Base-by-base conservation (phyloP, 2,329 filamentous ascomycete species). In the Claviceps sp. region DNA sequence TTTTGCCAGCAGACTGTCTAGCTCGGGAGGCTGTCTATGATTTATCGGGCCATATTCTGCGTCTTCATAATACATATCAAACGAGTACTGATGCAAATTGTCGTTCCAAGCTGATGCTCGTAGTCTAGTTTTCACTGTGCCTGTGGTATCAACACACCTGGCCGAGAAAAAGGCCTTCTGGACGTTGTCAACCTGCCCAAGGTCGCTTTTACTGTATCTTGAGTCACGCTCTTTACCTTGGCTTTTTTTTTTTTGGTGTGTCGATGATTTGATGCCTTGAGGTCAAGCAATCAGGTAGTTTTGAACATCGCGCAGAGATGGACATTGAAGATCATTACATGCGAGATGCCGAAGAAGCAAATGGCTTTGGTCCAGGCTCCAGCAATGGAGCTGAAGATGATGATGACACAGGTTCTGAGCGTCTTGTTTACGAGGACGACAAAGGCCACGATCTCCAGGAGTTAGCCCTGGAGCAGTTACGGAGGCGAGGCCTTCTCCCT, bases 401-500 rank as follows among this genome's bases (percentile, higher is more conserved):
- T 7, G 65, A 66, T 30, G 65, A 64, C 44, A 62, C 61, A 10
- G 59, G 64, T 11, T 64, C 61, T 5, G 65, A 67, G 26, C 65
- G 65, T 30, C 67, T 61, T 19, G 64, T 62, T 52, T 67, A 61
- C 43, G 62, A 67, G 37, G 64, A 64, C 26, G 67, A 67, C 13
- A 67, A 60, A 14, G 64, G 65, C 14, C 61, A 64, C 1, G 66
- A 67, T 10, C 65, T 67, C 2, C 67, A 68, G 16, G 64, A 68
- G 10, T 60, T 71, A 2, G 66, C 66, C 6, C 59, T 65, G 2
- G 68, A 66, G 2, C 65, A 69, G 50, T 59, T 73, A 49, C 65
- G 64, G 14, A 68, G 69, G 52, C 72, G 68, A 40, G 73, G 74
- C 2, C 68, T 80, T 26, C 72, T 87, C 1, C 80, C 84, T 0